Percentiles rank a stretch among this genome's conserved stretches.
Evolutionary conservation across 306 rosid species (phyloP).

Genomic region (Quercus cerris): DNA sequence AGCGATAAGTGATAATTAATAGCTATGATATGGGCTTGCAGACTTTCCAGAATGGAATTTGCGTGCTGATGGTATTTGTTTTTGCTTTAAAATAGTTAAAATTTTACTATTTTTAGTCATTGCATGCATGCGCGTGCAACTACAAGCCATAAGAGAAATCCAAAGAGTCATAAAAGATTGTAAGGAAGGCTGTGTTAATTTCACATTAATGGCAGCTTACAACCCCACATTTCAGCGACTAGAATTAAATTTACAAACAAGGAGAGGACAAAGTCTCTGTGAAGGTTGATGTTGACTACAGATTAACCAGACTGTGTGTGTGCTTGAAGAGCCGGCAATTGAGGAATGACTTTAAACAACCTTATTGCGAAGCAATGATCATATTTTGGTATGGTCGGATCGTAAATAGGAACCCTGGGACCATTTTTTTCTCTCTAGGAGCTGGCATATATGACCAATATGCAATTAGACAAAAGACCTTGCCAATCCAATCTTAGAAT

Average conservation of each 20-base stretch:
- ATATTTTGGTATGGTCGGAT: not conserved
- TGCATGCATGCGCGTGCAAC: not conserved
- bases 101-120: not conserved
- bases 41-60: not conserved
- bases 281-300: slow-evolving; percentile 35
- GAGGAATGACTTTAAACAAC: not conserved
- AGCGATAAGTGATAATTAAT: no score
- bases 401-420: slow-evolving; percentile 27
- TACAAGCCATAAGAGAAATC: no score
- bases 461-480: slow-evolving; percentile 5
- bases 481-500: not conserved
- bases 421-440: slow-evolving; percentile 3
- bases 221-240: not conserved
- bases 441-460: slow-evolving; percentile 18
- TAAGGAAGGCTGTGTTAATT: not conserved
- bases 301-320: slow-evolving; percentile 14
- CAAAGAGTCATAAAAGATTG: not conserved
- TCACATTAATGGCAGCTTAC: not conserved
- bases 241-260: slow-evolving; percentile 13
- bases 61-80: not conserved
- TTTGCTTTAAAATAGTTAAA: no score
- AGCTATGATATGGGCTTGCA: not conserved
- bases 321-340: slow-evolving; percentile 1
- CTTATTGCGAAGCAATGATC: not conserved
- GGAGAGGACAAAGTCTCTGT: slow-evolving; percentile 4